A percentile compares a stretch with the other conserved stretches of the same genome.
These are phyloP conservation scores for Crithidia expoeki DNA, from an alignment of 208 protist genomes.

Conservation along the genomic window DNA sequence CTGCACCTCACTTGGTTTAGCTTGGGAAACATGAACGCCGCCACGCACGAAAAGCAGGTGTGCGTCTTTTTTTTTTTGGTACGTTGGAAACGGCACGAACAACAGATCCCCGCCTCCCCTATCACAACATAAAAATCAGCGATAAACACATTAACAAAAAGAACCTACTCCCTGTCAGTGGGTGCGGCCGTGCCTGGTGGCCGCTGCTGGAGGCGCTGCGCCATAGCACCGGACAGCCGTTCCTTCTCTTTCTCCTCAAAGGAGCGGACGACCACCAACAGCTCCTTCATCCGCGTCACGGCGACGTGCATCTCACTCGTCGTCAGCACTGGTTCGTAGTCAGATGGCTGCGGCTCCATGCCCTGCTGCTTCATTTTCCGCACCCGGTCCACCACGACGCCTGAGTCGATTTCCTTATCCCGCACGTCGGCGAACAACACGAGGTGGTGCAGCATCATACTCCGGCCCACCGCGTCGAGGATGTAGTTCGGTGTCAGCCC, in stretches of 20 bases:
- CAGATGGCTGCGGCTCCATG: conserved; percentile 38
- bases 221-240: conserved; percentile 22
- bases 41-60: neutral
- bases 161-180: neutral
- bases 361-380: conserved; percentile 29
- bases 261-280: conserved; percentile 49
- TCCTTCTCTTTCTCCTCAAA: conserved; percentile 35
- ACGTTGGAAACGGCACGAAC: neutral
- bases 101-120: neutral
- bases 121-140: neutral
- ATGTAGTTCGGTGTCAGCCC: conserved; percentile 76
- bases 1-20: too few species aligned
- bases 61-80: neutral
- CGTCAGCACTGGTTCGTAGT: conserved; percentile 67
- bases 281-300: conserved; percentile 57
- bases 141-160: neutral
- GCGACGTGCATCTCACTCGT: conserved; percentile 51
- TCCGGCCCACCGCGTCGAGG: conserved; percentile 82
- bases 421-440: conserved; percentile 65
- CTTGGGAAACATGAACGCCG: neutral
- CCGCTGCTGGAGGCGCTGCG: conserved; percentile 16
- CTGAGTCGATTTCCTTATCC: conserved; percentile 64
- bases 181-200: neutral
- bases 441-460: conserved; percentile 87
- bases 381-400: conserved; percentile 49